Evolutionary conservation across 1,284 basidiomycete species (phyloP).

Genomic region (Inonotus hispidus): DNA sequence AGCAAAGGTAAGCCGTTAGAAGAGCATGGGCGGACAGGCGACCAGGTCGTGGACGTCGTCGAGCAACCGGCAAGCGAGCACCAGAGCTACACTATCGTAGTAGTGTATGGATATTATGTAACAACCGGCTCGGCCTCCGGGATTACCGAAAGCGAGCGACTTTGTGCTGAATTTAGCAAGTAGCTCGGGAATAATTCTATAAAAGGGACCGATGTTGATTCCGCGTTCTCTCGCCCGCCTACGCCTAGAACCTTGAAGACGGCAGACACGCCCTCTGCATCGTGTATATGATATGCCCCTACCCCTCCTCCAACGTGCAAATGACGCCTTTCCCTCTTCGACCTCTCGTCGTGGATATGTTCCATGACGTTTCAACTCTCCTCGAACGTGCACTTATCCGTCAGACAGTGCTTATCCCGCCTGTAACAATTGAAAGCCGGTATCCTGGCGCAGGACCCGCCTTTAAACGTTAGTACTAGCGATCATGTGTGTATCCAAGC

Average conservation of each 20-base stretch:
- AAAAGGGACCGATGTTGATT: neutral
- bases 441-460: neutral
- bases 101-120: neutral
- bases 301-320: neutral
- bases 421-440: neutral
- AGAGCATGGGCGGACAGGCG: conserved; percentile 1
- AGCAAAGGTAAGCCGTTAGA: neutral
- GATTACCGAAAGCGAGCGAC: neutral
- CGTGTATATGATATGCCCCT: neutral
- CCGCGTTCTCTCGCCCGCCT: neutral
- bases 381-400: neutral
- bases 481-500: neutral
- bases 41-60: conserved; percentile 6
- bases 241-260: conserved; percentile 1
- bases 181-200: neutral
- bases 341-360: neutral
- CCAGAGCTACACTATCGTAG: neutral
- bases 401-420: neutral
- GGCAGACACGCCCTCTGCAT: neutral
- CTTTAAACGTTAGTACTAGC: neutral
- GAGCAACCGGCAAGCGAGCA: conserved; percentile 2
- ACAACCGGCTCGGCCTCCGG: neutral
- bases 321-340: neutral
- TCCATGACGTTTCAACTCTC: neutral
- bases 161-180: neutral